Conservation (phyloP, 441 rosid genomes). For the Populus hybrid region DNA sequence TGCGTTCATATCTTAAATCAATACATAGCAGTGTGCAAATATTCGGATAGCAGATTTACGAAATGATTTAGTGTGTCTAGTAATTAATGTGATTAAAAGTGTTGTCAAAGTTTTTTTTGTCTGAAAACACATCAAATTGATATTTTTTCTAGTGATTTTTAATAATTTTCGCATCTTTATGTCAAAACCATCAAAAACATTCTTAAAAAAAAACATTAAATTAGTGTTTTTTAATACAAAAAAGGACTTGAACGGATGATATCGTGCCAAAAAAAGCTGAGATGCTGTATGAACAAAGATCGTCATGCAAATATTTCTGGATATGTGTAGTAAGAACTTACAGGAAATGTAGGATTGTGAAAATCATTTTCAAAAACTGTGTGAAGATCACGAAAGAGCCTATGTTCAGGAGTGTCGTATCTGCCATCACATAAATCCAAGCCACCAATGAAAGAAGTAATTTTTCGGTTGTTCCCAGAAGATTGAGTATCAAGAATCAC, state of each 20-base stretch:
- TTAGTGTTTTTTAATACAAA: no score
- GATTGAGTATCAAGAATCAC: constrained; percentile 67
- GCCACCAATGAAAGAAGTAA: constrained; percentile 78
- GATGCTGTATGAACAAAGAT: not conserved
- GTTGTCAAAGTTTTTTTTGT: no score
- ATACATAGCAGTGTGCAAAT: no score
- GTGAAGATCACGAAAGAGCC: constrained; percentile 54
- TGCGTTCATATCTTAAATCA: no score
- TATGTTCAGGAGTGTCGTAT: constrained; percentile 81
- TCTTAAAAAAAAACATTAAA: no score
- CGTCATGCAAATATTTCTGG: not conserved
- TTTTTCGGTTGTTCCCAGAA: constrained; percentile 53
- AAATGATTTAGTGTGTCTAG: no score
- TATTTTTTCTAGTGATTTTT: no score
- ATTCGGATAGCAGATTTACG: no score
- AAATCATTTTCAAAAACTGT: constrained; percentile 54
- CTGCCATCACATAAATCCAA: constrained; percentile 80
- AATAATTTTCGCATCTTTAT: no score
- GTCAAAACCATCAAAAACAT: no score
- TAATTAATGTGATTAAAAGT: no score
- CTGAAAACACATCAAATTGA: no score
- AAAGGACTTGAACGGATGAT: not conserved
- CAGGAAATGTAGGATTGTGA: constrained; percentile 74
- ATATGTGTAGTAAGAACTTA: constrained; percentile 24
- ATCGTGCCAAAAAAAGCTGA: not conserved